Evolutionary conservation across 768 basidiomycete genomes (phyloP), one percentile per base, ranked within the genome.

Genomic region (Epithele typhae): DNA sequence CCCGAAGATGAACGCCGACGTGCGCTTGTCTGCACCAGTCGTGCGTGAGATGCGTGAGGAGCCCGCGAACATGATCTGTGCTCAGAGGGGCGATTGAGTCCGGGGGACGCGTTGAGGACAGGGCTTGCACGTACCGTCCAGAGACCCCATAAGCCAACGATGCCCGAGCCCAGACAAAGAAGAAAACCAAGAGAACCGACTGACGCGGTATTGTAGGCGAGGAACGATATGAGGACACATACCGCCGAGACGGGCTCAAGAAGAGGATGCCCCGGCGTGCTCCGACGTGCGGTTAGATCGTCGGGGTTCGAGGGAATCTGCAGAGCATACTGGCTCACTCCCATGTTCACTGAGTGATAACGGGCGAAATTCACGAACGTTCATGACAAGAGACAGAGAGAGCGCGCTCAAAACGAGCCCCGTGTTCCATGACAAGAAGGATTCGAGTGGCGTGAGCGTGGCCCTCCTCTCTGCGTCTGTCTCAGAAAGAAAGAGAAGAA

Each of bases 1-100:
- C 2, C 84, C 79, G 59, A 92, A 92, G 18, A 90, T 68, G 63
- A 91, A 90, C 4, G 81, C 59, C 14, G 87, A 89, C 4, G 87
- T 92, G 51, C 78, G 79, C 58, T 90, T 90, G 66, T 90, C 87
- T 17, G 87, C 82, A 15, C 88, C 89, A 5, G 87, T 90, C 55
- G 78, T 84, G 60, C 76, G 79, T 25, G 87, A 88, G 38, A 77
- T 62, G 32, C 67, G 60, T 21, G 72, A 69, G 11, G 83, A 71
- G 21, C 74, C 73, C 33, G 77, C 74, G 58, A 90, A 87, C 40
- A 81, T 58, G 38, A 83, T 71, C 84, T 87, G 55, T 23, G 45
- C 43, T 15, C 27, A 39, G 21, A n/a, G n/a, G n/a, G n/a, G n/a
- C n/a, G n/a, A n/a, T n/a, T n/a, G n/a, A n/a, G n/a, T n/a, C n/a